These are phyloP conservation scores for Solanum clarkiae DNA, from an alignment of 257 asterid genomes.

Conservation along the genomic window DNA sequence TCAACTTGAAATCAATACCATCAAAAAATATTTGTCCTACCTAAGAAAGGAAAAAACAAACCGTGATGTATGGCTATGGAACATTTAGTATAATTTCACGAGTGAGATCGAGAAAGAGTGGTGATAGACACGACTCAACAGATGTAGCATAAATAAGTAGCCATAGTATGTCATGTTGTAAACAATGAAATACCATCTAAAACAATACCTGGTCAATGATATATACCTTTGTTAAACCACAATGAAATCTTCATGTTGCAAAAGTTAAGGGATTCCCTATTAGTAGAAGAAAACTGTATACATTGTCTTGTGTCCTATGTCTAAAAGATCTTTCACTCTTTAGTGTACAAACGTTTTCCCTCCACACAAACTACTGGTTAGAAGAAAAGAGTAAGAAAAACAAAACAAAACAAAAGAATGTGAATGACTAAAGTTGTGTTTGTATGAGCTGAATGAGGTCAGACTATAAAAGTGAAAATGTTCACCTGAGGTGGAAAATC, in stretches of 20 bases:
- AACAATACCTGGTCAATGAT: background rate
- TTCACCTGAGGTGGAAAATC: slow-evolving; percentile 5
- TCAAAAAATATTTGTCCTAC: background rate
- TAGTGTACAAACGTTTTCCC: background rate
- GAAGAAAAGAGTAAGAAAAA: background rate
- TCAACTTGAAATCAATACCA: background rate
- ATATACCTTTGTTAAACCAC: background rate
- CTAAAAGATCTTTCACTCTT: background rate
- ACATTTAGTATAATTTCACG: background rate
- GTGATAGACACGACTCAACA: background rate
- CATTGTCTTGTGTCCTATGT: background rate
- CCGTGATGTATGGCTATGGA: too few relatives aligned
- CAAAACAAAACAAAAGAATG: background rate
- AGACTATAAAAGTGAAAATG: background rate
- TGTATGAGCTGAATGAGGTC: background rate
- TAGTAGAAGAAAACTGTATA: background rate
- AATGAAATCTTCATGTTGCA: background rate
- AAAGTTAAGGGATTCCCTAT: background rate
- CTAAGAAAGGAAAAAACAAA: background rate
- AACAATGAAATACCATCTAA: background rate
- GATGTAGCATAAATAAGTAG: background rate
- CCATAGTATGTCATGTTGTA: background rate
- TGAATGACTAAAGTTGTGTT: background rate
- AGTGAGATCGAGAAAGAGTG: background rate
- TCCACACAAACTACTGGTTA: background rate